Base-by-base conservation (phyloP, 2,329 filamentous ascomycete genomes). In the Colletotrichum nymphaeae region DNA sequence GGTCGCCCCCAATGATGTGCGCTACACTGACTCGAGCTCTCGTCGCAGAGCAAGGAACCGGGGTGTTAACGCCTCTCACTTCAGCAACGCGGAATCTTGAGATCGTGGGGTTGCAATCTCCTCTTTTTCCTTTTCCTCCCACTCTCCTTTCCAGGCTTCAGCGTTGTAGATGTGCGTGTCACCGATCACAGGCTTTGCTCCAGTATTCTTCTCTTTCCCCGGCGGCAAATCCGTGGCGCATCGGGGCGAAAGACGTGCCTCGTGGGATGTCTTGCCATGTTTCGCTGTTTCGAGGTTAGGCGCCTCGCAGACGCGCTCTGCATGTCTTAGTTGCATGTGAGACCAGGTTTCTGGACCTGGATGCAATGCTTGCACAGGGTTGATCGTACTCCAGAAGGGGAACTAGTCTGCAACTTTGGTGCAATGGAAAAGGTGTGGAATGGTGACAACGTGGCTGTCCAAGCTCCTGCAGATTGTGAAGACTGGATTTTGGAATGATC, bases 11-110 rank as follows among this genome's bases (percentile, higher is more conserved):
- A 28, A 16, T 46, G 28, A 62, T 46, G 53, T 16, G 16, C 42
- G 22, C n/a, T 57, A 56, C 49, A 58, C 42, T 69, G 69, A 72
- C 69, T 64, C 69, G 53, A 22, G 30, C 32, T 60, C 14, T 67
- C 53, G 59, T 69, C 26, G 26, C 58, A 37, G 22, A n/a, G 59
- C 59, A 59, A 26, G 42, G 59, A 22, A 19, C 66, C 53, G 59
- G 69, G 69, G 19, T 69, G 7, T 11, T 28, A 12, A 11, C 12
- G 24, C n/a, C 28, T 32, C 24, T 26, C 26, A 22, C 30, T 30
- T 49, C 32, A 24, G 22, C 32, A 42, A 65, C 16, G 32, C 62
- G 16, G 12, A 56, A n/a, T 56, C 32, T 42, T 16, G 6, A 65
- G 14, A 28, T 65, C 22, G 63, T 56, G 52, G 52, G 19, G 62